Base-by-base conservation (phyloP, 768 basidiomycete species). In the Trametes elegans region DNA sequence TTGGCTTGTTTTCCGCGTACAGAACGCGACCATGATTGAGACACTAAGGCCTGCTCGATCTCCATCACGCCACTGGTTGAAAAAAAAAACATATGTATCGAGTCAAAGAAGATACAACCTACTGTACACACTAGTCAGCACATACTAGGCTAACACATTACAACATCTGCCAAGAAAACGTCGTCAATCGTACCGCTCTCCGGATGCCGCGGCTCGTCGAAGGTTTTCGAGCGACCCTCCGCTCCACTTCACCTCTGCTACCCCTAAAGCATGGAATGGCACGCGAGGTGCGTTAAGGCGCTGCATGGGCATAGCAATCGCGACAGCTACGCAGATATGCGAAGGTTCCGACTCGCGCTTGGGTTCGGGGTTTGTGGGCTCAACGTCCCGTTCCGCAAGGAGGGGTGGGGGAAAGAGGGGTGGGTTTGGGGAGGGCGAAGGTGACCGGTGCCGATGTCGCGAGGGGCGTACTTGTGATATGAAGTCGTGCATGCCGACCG, bases 251-350 rank as follows among this genome's bases (percentile, higher is more conserved):
- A 54, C 52, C 21, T 45, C 42, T 3, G 52, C 36, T 2, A 54
- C 31, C 3, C 52, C 57, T 1, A 59, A 43, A 2, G 48, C 57
- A 32, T 32, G 54, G 2, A 39, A 39, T 29, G 57, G 57, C 35
- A 59, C 52, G 29, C 44, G 27, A 5, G 24, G 19, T 8, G 13
- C 19, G 16, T 34, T 38, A 7, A 6, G 6, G 27, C 28, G 40
- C 47, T 47, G 49, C 13, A 28, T 26, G n/a, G 61, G 57, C 54
- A 62, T 56, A 26, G 41, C 31, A 9, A 62, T 56, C 14, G 55
- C 50, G 6, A 59, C 21, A 1, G 50, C 47, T 23, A 62, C 49
- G 13, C 53, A 44, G 8, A 58, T 36, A 14, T 28, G 38, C n/a
- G 38, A 18, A 11, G 48, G 29, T 18, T 24, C 38, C 19, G 50